These are phyloP conservation scores for Pythium coloratum DNA, from an alignment of 352 stramenopile species.

Conservation along the genomic window DNA sequence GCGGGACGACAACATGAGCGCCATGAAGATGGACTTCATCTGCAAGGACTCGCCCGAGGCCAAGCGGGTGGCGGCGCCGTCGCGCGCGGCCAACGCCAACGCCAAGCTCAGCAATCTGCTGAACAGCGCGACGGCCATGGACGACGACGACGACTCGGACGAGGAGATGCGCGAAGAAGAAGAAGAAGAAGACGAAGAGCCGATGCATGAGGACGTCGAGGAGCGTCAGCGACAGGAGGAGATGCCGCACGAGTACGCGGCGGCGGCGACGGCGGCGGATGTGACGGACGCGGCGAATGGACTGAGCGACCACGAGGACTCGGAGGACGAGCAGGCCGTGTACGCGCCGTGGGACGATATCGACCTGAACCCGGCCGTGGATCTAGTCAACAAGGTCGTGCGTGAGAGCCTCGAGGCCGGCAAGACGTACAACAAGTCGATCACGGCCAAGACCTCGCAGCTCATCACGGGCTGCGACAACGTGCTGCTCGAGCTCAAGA, in stretches of 20 bases:
- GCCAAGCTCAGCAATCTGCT: constrained; percentile 42
- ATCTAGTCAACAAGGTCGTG: constrained; percentile 72
- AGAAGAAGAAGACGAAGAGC: constrained; percentile 5
- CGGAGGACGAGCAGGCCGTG: constrained; percentile 81
- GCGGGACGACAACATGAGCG: constrained; percentile 41
- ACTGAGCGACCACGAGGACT: constrained; percentile 78
- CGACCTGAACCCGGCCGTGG: constrained; percentile 79
- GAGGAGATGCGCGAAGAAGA: constrained; percentile 27
- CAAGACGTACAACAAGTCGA: constrained; percentile 87
- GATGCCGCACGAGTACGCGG: neutral
- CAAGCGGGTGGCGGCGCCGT: neutral
- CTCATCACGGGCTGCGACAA: constrained; percentile 75
- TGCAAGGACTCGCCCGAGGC: constrained; percentile 52
- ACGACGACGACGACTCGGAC: constrained; percentile 29
- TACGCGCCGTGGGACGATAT: constrained; percentile 77
- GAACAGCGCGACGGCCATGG: constrained; percentile 26
- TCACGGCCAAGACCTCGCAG: constrained; percentile 79
- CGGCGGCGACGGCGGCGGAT: constrained; percentile 8
- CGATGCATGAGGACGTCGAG: neutral
- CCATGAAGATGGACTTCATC: constrained; percentile 86
- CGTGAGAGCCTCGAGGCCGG: constrained; percentile 70
- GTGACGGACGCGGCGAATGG: constrained; percentile 37
- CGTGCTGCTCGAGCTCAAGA: constrained; percentile 75
- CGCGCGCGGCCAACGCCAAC: constrained; percentile 24
- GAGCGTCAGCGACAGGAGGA: neutral